Percentiles rank a stretch among this genome's conserved stretches.
Conservation (phyloP, 768 basidiomycete genomes). For the Suillus alpinus region DNA sequence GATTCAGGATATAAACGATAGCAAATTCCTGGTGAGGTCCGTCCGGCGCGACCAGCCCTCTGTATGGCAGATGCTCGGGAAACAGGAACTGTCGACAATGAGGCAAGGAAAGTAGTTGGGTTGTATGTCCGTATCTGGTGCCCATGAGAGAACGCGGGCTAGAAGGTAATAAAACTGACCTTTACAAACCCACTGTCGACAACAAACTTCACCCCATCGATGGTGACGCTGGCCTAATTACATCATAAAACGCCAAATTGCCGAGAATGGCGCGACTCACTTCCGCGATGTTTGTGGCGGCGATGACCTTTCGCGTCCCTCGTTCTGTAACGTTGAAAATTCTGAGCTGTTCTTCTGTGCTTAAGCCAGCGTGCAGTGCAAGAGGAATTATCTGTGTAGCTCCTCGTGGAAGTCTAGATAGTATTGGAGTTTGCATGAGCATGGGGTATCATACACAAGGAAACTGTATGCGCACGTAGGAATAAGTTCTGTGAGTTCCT, state of each 20-base stretch:
- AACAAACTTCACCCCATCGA: constrained; percentile 92
- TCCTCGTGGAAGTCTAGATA: constrained; percentile 48
- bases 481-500: constrained; percentile 74
- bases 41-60: constrained; percentile 91
- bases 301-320: constrained; percentile 83
- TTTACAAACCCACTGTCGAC: constrained; percentile 96
- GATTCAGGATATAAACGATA: constrained; percentile 84
- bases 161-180: constrained; percentile 39
- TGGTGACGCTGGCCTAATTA: constrained; percentile 87
- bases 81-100: constrained; percentile 77
- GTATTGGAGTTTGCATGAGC: neutral
- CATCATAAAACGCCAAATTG: neutral
- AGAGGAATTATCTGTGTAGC: constrained; percentile 61
- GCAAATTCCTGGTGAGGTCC: constrained; percentile 89
- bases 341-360: constrained; percentile 82
- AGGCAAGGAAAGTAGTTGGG: constrained; percentile 79
- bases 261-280: constrained; percentile 33
- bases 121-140: constrained; percentile 85
- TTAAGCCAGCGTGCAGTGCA: constrained; percentile 86
- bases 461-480: constrained; percentile 48
- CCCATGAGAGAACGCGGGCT: neutral
- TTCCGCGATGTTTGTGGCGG: constrained; percentile 96
- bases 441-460: neutral
- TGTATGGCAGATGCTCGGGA: constrained; percentile 91
- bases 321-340: constrained; percentile 79